Evolutionary conservation across 2,329 filamentous ascomycete genomes (phyloP).

Genomic region (Pseudogymnoascus sp.): DNA sequence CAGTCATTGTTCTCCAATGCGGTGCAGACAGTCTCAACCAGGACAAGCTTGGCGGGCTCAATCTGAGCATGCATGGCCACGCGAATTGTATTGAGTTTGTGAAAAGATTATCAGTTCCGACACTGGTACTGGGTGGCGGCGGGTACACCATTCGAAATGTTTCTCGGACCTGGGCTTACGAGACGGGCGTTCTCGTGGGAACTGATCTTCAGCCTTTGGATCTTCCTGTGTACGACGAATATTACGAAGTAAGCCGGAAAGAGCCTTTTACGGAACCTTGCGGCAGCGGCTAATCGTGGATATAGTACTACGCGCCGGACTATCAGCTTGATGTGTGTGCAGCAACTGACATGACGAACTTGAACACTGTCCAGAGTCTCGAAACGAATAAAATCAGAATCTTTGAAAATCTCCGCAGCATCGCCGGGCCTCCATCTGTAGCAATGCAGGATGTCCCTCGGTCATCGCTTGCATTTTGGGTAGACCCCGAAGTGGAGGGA

Average conservation of each 20-base stretch:
- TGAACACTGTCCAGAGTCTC: conserved; percentile 74
- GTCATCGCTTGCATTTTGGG: conserved; percentile 53
- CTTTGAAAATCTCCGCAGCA: conserved; percentile 78
- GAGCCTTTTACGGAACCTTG: not conserved
- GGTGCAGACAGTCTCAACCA: conserved; percentile 92
- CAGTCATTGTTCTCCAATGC: conserved; percentile 91
- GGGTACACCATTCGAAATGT: conserved; percentile 98
- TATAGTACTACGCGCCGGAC: conserved; percentile 74
- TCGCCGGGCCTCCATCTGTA: conserved; percentile 78
- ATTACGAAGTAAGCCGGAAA: conserved; percentile 52
- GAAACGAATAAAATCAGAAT: conserved; percentile 74
- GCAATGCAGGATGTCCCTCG: conserved; percentile 75
- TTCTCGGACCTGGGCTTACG: conserved; percentile 94
- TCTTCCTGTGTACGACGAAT: conserved; percentile 94
- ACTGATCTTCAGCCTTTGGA: conserved; percentile 64
- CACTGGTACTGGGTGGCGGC: conserved; percentile 85
- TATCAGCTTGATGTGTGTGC: conserved; percentile 85
- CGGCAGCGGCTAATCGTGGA: not conserved
- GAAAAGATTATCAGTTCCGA: conserved; percentile 74
- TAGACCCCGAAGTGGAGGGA: conserved; percentile 54
- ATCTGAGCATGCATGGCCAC: conserved; percentile 92
- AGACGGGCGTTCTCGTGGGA: conserved; percentile 83
- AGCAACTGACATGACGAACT: conserved; percentile 79
- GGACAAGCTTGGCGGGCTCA: conserved; percentile 92
- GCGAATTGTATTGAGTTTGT: conserved; percentile 90